Conservation (phyloP, 805 yeast species). For the Wickerhamiella nectarea region DNA sequence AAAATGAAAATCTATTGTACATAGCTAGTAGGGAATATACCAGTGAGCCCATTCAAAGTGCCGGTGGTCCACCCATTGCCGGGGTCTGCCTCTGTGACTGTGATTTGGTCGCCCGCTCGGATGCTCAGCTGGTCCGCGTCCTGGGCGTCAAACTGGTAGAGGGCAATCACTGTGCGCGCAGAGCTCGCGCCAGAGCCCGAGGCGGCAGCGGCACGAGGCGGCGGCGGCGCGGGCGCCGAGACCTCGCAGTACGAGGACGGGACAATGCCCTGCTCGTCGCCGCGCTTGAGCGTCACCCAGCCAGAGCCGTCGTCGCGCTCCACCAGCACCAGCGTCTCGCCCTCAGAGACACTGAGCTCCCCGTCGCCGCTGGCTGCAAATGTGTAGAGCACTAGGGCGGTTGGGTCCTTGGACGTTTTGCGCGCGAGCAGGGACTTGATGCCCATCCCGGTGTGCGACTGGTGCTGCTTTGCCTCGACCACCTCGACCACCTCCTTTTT, state of each 20-base stretch:
- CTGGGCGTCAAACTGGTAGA: slow-evolving; percentile 63
- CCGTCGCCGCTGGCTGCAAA: slow-evolving; percentile 62
- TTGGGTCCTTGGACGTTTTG: slow-evolving; percentile 12
- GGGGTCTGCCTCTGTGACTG: slow-evolving; percentile 48
- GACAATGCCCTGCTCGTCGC: slow-evolving; percentile 56
- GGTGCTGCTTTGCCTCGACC: slow-evolving; percentile 9
- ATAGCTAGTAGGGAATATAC: slow-evolving; percentile 72
- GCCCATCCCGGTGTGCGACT: slow-evolving; percentile 14
- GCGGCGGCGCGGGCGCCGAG: slow-evolving; percentile 44
- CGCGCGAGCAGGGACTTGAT: slow-evolving; percentile 20
- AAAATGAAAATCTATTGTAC: slow-evolving; percentile 22
- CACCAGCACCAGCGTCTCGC: slow-evolving; percentile 46
- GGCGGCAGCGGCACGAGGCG: slow-evolving; percentile 33
- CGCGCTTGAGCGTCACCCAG: slow-evolving; percentile 59
- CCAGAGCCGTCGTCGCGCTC: slow-evolving; percentile 81
- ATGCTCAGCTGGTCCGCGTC: slow-evolving; percentile 71
- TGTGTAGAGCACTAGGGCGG: slow-evolving; percentile 32
- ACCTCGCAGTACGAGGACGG: slow-evolving; percentile 69
- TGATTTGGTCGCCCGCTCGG: slow-evolving; percentile 56
- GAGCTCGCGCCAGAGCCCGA: slow-evolving; percentile 53
- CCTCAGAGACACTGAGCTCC: slow-evolving; percentile 49
- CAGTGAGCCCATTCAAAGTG: slow-evolving; percentile 49
- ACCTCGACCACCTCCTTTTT: slow-evolving; percentile 23
- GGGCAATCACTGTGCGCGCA: slow-evolving; percentile 34
- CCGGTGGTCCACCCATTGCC: slow-evolving; percentile 95